Evolutionary conservation across 2,329 filamentous ascomycete genomes (phyloP).

Genomic region (Lecanicillium sp.): DNA sequence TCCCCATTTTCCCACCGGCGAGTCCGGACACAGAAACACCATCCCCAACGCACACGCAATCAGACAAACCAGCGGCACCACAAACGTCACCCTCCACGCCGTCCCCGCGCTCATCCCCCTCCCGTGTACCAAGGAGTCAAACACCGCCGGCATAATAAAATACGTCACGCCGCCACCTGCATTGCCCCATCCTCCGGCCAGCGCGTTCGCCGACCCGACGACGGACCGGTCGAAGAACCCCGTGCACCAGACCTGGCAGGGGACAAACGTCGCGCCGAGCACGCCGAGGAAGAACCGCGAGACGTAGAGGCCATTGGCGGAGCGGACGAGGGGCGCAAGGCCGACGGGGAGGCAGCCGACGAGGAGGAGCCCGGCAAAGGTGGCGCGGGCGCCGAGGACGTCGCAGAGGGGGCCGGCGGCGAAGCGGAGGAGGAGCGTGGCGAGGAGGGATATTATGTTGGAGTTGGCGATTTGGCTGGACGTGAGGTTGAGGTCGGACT

Average conservation of each 20-base stretch:
- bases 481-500: slow-evolving; percentile 67
- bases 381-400: slow-evolving; percentile 70
- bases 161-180: slow-evolving; percentile 87
- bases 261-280: slow-evolving; percentile 71
- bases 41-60: slow-evolving; percentile 60
- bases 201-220: slow-evolving; percentile 79
- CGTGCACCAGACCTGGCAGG: slow-evolving; percentile 88
- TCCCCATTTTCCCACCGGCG: slow-evolving; percentile 75
- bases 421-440: slow-evolving; percentile 66
- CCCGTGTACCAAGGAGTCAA: slow-evolving; percentile 62
- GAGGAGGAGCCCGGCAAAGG: slow-evolving; percentile 74
- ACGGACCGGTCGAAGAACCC: slow-evolving; percentile 92
- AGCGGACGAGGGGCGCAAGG: slow-evolving; percentile 70
- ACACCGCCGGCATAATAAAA: slow-evolving; percentile 88
- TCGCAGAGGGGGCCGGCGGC: slow-evolving; percentile 82
- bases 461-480: slow-evolving; percentile 74
- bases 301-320: slow-evolving; percentile 55
- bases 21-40: slow-evolving; percentile 71
- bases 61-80: slow-evolving; percentile 77
- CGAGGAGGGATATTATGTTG: slow-evolving; percentile 76
- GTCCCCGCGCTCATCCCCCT: slow-evolving; percentile 57
- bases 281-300: slow-evolving; percentile 78
- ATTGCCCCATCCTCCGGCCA: slow-evolving; percentile 82
- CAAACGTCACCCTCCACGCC: slow-evolving; percentile 79
- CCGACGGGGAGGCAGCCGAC: slow-evolving; percentile 74